A percentile compares a stretch with the other conserved stretches of the same genome.
Conservation (phyloP, 345 rosid genomes). For the Brassica rapa region DNA sequence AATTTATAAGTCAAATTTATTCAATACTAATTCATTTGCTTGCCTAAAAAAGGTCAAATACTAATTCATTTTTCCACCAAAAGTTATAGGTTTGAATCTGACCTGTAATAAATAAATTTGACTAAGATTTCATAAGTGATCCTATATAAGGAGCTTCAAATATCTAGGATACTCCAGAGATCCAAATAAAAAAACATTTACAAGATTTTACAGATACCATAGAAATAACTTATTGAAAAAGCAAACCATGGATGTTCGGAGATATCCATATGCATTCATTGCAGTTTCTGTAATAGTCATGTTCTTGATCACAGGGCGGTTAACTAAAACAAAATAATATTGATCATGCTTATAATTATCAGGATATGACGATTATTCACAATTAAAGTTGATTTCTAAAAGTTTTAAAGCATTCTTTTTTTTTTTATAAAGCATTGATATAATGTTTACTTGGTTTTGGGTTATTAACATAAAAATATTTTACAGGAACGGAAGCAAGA, state of each 20-base stretch:
- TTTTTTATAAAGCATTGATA: neutral
- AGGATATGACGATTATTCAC: neutral
- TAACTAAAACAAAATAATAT: neutral
- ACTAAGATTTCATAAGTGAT: neutral
- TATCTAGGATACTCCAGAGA: neutral
- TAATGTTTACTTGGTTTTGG: neutral
- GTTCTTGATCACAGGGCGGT: slow-evolving; percentile 14
- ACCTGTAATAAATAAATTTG: neutral
- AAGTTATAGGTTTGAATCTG: neutral
- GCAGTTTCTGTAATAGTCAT: neutral
- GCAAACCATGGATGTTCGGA: neutral
- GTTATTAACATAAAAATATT: neutral
- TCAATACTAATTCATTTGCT: neutral
- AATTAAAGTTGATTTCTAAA: neutral
- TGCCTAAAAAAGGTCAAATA: neutral
- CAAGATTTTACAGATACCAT: neutral
- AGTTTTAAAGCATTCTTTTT: neutral
- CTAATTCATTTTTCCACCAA: neutral
- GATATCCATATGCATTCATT: neutral
- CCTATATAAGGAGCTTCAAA: neutral
- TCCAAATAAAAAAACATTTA: neutral
- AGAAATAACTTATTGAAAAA: too few species aligned
- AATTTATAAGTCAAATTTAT: neutral
- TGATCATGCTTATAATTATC: neutral
- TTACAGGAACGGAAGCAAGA: slow-evolving; percentile 12